Conservation (phyloP, 352 stramenopile genomes). For the Saprolegnia diclina region DNA sequence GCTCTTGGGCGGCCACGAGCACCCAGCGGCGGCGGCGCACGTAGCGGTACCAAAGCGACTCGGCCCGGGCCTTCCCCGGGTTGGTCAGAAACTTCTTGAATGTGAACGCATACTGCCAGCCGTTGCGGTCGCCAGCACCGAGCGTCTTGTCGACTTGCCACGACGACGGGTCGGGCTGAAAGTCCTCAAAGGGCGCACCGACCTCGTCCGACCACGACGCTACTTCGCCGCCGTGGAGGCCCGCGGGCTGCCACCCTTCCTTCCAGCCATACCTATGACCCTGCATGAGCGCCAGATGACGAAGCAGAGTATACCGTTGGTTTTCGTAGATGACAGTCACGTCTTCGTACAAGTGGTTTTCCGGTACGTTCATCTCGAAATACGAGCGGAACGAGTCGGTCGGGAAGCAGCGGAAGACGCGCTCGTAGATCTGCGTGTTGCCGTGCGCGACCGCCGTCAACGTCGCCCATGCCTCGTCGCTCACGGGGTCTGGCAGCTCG, state of each 20-base stretch:
- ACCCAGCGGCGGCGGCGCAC: conserved; percentile 23
- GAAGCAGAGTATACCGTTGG: conserved; percentile 10
- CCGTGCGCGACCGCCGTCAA: background rate
- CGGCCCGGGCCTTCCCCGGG: background rate
- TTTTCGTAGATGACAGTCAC: conserved; percentile 24
- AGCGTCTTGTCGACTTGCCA: conserved; percentile 23
- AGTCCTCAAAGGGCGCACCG: conserved; percentile 12
- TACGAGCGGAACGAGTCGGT: conserved; percentile 23
- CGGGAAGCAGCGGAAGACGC: conserved; percentile 25
- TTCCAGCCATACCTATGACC: conserved; percentile 8
- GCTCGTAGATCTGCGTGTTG: conserved; percentile 25
- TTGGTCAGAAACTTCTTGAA: conserved; percentile 19
- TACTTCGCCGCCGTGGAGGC: conserved; percentile 14
- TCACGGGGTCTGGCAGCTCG: conserved; percentile 17
- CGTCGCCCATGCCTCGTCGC: conserved; percentile 1
- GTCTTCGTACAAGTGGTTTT: conserved; percentile 19
- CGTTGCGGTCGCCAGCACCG: conserved; percentile 8
- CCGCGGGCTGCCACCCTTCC: conserved; percentile 9
- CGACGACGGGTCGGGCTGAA: conserved; percentile 2
- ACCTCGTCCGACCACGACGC: conserved; percentile 16
- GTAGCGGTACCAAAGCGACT: conserved; percentile 22
- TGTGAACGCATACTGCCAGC: conserved; percentile 27
- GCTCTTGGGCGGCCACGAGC: background rate
- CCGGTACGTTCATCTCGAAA: conserved; percentile 12
- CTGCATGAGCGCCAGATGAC: background rate